phyloP scores from a whole-genome alignment of 139 green algal genomes.

The Picochlorum sp. region DNA sequence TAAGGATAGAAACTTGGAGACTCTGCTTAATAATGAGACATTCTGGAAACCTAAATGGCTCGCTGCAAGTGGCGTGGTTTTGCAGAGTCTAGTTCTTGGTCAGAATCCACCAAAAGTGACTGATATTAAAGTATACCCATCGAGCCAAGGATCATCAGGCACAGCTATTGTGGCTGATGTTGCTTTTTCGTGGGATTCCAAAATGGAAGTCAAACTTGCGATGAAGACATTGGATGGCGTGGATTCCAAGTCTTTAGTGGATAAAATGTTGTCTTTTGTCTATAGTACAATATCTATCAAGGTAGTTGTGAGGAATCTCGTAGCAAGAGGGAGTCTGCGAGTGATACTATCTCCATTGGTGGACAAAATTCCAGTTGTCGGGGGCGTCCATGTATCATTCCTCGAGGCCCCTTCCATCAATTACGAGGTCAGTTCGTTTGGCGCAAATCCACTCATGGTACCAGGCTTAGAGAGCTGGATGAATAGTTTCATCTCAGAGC shows the following conservation, averaged over 20 bases:
- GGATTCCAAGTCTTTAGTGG: background rate
- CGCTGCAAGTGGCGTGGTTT: background rate
- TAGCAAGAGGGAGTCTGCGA: constrained; percentile 14
- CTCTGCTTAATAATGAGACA: constrained; percentile 15
- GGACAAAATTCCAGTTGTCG: constrained; percentile 21
- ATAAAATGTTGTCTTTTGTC: constrained; percentile 3
- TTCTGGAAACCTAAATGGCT: constrained; percentile 26
- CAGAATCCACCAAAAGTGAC: constrained; percentile 13
- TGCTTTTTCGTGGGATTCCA: constrained; percentile 19
- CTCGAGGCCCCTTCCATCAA: background rate
- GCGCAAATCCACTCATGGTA: constrained; percentile 17
- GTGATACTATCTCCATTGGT: constrained; percentile 19
- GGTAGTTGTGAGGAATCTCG: constrained; percentile 20
- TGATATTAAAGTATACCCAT: constrained; percentile 5
- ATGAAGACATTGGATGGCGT: constrained; percentile 13
- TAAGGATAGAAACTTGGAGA: constrained; percentile 13
- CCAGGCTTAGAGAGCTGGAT: constrained; percentile 20
- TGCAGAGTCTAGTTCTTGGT: constrained; percentile 16
- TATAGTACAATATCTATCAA: constrained; percentile 9
- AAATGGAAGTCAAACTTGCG: constrained; percentile 18
- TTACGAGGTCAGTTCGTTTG: background rate
- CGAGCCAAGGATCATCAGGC: background rate
- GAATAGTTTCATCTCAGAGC: constrained; percentile 17
- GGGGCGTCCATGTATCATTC: constrained; percentile 9
- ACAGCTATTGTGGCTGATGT: constrained; percentile 6